A percentile compares a stretch with the other conserved stretches of the same genome.
phyloP scores from a whole-genome alignment of 2,329 filamentous ascomycete species.

The Knufia petricola region DNA sequence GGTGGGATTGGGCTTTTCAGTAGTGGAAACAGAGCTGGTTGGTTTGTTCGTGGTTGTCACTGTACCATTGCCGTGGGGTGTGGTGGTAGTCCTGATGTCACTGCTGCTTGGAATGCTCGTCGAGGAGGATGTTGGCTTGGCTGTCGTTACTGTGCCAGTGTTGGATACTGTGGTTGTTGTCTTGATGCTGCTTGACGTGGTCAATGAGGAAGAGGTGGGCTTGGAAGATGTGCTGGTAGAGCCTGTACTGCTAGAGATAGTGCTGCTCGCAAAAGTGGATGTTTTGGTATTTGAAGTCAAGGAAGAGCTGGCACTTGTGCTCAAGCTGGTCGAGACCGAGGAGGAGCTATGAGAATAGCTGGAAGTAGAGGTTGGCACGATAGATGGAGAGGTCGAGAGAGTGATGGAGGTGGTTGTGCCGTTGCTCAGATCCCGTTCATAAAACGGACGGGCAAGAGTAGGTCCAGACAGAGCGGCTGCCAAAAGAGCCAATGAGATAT shows the following conservation, averaged over 20 bases:
- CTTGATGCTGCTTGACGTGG: background rate
- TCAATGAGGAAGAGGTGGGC: background rate
- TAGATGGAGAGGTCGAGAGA: slow-evolving; percentile 3
- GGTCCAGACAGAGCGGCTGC: slow-evolving; percentile 20
- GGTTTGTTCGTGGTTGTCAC: slow-evolving; percentile 9
- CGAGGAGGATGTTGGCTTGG: too few species aligned
- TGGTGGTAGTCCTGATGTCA: slow-evolving; percentile 10
- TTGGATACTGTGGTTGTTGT: slow-evolving; percentile 6
- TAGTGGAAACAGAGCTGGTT: background rate
- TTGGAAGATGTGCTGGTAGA: slow-evolving; percentile 8
- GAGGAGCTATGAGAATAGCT: background rate
- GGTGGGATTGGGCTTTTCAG: slow-evolving; percentile 8
- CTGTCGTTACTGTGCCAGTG: slow-evolving; percentile 10
- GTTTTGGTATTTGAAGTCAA: slow-evolving; percentile 3
- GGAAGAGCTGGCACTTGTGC: background rate
- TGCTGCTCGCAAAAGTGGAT: slow-evolving; percentile 6
- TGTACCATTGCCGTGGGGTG: slow-evolving; percentile 2
- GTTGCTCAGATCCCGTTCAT: slow-evolving; percentile 10
- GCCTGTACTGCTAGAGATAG: slow-evolving; percentile 1
- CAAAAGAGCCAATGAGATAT: slow-evolving; percentile 14
- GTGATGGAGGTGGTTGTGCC: slow-evolving; percentile 11
- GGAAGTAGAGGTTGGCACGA: background rate
- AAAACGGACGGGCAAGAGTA: slow-evolving; percentile 19
- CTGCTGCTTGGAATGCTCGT: slow-evolving; percentile 6
- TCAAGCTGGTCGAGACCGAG: slow-evolving; percentile 7